Conservation (phyloP, 768 basidiomycete genomes). For the Termitomyces sp. region DNA sequence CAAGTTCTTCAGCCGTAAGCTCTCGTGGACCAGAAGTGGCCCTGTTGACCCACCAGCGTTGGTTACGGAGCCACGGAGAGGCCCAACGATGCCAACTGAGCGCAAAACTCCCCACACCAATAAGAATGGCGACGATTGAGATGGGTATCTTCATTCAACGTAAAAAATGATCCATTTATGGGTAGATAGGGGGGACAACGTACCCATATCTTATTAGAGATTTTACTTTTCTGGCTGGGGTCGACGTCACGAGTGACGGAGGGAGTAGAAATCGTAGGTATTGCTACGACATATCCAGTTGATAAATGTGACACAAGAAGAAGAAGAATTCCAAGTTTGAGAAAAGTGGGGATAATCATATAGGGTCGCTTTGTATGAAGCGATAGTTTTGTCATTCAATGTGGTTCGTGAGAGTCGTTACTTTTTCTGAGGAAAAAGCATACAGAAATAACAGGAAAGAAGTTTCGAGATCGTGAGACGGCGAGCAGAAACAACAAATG, state of each 20-base stretch:
- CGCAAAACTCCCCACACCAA: neutral
- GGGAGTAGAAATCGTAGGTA: constrained; percentile 3
- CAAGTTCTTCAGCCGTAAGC: constrained; percentile 54
- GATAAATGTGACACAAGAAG: constrained; percentile 3
- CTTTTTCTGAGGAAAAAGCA: neutral
- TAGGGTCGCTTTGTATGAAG: neutral
- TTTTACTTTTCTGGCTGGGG: neutral
- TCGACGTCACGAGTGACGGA: neutral
- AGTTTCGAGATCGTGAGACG: neutral
- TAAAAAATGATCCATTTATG: neutral
- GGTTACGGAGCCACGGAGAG: neutral
- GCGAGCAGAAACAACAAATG: neutral
- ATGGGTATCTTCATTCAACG: constrained; percentile 10
- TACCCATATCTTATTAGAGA: constrained; percentile 12
- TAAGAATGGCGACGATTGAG: constrained; percentile 3
- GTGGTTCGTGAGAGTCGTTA: constrained; percentile 2
- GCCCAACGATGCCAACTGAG: constrained; percentile 2
- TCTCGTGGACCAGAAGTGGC: constrained; percentile 19
- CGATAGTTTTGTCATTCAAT: neutral
- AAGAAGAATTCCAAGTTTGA: constrained; percentile 4
- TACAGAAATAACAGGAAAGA: neutral
- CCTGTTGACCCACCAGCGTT: neutral
- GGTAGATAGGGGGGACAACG: neutral
- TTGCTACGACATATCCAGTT: constrained; percentile 6
- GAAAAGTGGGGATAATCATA: neutral